phyloP scores from a whole-genome alignment of 1,139 yeast species.

The Pichia inconspicua region DNA sequence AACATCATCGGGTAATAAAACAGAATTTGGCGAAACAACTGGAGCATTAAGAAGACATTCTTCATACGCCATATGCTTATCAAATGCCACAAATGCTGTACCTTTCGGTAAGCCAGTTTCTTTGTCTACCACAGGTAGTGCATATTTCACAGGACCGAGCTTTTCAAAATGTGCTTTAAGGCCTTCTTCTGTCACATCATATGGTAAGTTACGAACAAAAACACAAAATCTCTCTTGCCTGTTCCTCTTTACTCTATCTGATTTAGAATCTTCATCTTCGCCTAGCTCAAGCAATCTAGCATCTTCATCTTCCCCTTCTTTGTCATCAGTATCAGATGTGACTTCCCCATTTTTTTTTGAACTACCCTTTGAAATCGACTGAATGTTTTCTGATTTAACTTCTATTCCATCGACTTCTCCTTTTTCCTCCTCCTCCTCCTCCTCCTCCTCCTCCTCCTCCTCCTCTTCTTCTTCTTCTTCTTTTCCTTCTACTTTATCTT shows the following conservation, averaged over 20 bases:
- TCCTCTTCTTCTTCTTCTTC: too few relatives aligned
- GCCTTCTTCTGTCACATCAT: constrained; percentile 80
- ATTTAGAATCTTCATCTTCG: constrained; percentile 20
- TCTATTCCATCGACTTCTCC: constrained; percentile 23
- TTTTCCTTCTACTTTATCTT: constrained; percentile 28
- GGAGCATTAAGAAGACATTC: constrained; percentile 78
- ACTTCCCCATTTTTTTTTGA: constrained; percentile 23
- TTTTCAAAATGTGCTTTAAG: constrained; percentile 68
- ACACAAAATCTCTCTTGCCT: constrained; percentile 64
- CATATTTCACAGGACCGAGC: constrained; percentile 87
- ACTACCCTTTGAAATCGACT: constrained; percentile 4
- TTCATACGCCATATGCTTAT: constrained; percentile 49
- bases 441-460: constrained; percentile 27
- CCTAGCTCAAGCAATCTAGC: constrained; percentile 21
- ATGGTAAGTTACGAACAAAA: constrained; percentile 89
- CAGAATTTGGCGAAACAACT: constrained; percentile 61
- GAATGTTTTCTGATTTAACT: constrained; percentile 18
- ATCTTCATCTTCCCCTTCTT: constrained; percentile 26
- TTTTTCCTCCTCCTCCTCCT: constrained; percentile 26
- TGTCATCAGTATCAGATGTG: constrained; percentile 25
- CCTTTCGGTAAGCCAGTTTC: constrained; percentile 86
- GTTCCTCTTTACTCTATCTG: constrained; percentile 38
- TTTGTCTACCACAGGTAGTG: constrained; percentile 85
- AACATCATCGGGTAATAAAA: constrained; percentile 87
- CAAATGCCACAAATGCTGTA: constrained; percentile 89